Conservation (phyloP, 2,329 filamentous ascomycete genomes). For the Penicillium frequentans region DNA sequence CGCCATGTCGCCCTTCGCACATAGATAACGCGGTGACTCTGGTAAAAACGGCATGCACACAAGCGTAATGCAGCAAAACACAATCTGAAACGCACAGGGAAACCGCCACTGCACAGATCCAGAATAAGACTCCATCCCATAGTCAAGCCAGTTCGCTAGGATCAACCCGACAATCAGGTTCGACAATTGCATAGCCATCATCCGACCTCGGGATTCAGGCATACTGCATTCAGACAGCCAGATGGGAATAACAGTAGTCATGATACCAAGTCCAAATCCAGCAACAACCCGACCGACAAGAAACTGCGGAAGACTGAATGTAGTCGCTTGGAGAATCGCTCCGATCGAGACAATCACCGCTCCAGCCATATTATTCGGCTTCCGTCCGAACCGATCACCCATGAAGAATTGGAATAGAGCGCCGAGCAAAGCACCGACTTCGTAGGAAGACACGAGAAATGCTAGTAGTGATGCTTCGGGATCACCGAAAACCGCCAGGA, state of each 20-base stretch:
- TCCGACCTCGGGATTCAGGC: slow-evolving; percentile 8
- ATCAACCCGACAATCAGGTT: slow-evolving; percentile 15
- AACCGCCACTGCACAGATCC: slow-evolving; percentile 26
- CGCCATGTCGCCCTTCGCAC: slow-evolving; percentile 17
- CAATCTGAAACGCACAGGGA: slow-evolving; percentile 24
- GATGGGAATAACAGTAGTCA: slow-evolving; percentile 27
- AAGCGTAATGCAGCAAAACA: slow-evolving; percentile 18
- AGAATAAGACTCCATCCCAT: slow-evolving; percentile 21
- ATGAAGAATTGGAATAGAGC: slow-evolving; percentile 34
- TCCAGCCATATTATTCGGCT: slow-evolving; percentile 42
- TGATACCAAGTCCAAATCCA: slow-evolving; percentile 24
- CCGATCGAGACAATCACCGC: slow-evolving; percentile 27
- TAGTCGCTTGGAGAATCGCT: slow-evolving; percentile 21
- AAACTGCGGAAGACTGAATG: slow-evolving; percentile 20
- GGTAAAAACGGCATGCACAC: slow-evolving; percentile 21
- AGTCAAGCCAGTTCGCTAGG: slow-evolving; percentile 30
- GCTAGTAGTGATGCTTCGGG: slow-evolving; percentile 21
- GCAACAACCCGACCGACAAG: slow-evolving; percentile 25
- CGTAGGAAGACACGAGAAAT: slow-evolving; percentile 25
- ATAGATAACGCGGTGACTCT: slow-evolving; percentile 27
- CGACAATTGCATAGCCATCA: slow-evolving; percentile 31
- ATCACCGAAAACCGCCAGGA: slow-evolving; percentile 17
- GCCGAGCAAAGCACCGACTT: slow-evolving; percentile 27
- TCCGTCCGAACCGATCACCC: slow-evolving; percentile 45
- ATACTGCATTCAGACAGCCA: slow-evolving; percentile 20